Percentiles rank a stretch among this genome's conserved stretches.
Evolutionary conservation across 352 stramenopile species (phyloP).

Genomic region (Globisporangium cylindrosporum): DNA sequence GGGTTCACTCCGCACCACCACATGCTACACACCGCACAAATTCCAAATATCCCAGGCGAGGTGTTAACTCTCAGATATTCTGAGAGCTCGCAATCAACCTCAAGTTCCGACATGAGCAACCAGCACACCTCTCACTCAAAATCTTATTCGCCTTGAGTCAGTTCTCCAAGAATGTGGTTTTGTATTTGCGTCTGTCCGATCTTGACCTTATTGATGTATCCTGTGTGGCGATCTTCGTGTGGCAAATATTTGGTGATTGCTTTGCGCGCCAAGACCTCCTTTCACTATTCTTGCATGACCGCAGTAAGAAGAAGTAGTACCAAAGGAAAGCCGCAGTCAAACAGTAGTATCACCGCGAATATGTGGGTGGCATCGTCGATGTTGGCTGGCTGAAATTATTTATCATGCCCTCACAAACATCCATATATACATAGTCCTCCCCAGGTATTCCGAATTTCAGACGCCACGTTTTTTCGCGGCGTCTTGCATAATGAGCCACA

Average conservation of each 20-base stretch:
- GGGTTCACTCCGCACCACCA: background rate
- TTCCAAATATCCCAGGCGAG: background rate
- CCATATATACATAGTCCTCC: background rate
- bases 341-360: background rate
- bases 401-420: background rate
- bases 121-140: background rate
- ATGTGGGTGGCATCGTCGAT: background rate
- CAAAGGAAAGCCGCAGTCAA: background rate
- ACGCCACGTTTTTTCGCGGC: background rate
- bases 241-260: background rate
- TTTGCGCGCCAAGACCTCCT: background rate
- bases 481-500: background rate
- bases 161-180: background rate
- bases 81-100: background rate
- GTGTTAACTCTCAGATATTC: background rate
- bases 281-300: background rate
- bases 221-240: background rate
- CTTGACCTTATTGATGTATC: background rate
- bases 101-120: slow-evolving; percentile 1
- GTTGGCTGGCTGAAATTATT: background rate
- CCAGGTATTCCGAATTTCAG: background rate
- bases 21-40: background rate
- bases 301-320: background rate
- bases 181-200: background rate
- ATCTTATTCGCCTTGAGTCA: background rate